Evolutionary conservation across 139 green algal genomes (phyloP), one percentile per base, ranked within the genome.

Genomic region (Micractinium sp.): DNA sequence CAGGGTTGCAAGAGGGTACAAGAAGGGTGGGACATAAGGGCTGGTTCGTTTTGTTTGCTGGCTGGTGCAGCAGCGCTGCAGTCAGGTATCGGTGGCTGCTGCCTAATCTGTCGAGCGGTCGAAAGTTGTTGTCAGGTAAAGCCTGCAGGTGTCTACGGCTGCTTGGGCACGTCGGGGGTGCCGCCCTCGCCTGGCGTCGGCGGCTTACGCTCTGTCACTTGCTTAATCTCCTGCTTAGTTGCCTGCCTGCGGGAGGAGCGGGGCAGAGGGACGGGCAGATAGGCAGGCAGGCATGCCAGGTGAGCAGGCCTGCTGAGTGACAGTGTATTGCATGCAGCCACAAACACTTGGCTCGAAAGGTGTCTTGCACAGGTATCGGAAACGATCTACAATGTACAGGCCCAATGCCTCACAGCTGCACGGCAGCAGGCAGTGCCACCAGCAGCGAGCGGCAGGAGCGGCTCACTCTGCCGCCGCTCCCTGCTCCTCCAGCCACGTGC

Each of bases 401-500:
- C 5, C 47, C 9, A 16, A 12, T 29, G 63, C 63, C 20, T 20
- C 63, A 20, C 20, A 15, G 4, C 23, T 75, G 67, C 67, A 75
- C 20, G 25, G 71, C 71, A 39, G 31, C 53, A 15, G 41, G 31
- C 15, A 14, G 27, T 0, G 16, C 5, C 22, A 47, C 53, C 53
- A 71, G 39, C 67, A 69, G 47, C 47, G 9, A 56, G 47, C 9
- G 47, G 47, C 47, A 56, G 47, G 47, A 5, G 47, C 7, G 47
- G 53, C 89, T 78, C 66, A 90, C 89, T 92, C 89, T 90, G 91
- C 92, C 93, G 93, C 86, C 69, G 90, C 82, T 5, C 66, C n/a
- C 60, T 93, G 77, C 91, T 94, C 91, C 76, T 94, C 92, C 15
- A 94, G 69, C 92, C 92, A 94, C 16, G 69, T 82, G 1, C 92